Evolutionary conservation across 352 stramenopile genomes (phyloP), one percentile per base, ranked within the genome.

Genomic region (Phytophthora constricta): DNA sequence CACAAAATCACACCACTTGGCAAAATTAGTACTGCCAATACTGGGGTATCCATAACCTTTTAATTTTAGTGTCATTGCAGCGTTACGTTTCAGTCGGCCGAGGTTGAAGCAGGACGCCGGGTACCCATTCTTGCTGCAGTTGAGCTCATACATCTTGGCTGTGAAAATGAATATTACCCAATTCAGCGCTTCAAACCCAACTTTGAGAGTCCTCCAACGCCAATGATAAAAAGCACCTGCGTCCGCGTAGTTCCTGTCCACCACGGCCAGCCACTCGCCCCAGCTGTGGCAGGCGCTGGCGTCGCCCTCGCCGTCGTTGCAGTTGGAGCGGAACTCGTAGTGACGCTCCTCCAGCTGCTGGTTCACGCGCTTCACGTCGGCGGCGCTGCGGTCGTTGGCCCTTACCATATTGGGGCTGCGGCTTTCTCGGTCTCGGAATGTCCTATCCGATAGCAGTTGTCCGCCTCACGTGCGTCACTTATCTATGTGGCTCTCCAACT

Each of bases 311-410:
- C 86, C 87, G 33, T 91, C 84, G 62, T 93, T 83, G 72, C 89
- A 96, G 58, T 95, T 95, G 42, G 86, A 93, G 53, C 84, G 80
- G 67, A 96, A 96, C 72, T 96, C 88, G 61, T 95, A 95, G 69
- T 92, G 84, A 20, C 88, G 88, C 62, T 95, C 81, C 72, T 93
- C 85, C 47, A 96, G 73, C 59, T 94, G 82, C 64, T 95, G 70
- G 70, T 96, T 96, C 58, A 96, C 77, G 54, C 83, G 86, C 54
- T 79, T 65, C 28, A 93, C 82, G 50, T 96, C 88, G n/a, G 71
- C 70, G 19, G 74, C 71, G 59, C 70, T 89, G 50, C 45, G 64
- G 54, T 92, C n/a, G n/a, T n/a, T n/a, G n/a, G n/a, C n/a, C n/a
- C n/a, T n/a, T n/a, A n/a, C n/a, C n/a, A n/a, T n/a, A n/a, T n/a